Evolutionary conservation across 306 rosid genomes (phyloP).

Genomic region (Fragaria iinumae): DNA sequence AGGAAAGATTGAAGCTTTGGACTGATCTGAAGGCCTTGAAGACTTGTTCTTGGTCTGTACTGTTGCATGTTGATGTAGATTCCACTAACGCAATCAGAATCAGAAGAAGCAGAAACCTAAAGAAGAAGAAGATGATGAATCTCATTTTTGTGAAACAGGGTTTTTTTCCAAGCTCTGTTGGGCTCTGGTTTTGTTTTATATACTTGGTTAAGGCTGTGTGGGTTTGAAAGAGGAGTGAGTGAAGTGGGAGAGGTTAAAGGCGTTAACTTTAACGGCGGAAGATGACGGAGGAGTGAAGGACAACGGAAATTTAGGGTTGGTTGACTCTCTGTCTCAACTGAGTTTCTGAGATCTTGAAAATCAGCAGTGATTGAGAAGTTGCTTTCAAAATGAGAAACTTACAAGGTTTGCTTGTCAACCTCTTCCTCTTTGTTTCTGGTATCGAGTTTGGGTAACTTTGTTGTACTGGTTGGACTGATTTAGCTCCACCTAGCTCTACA

Average conservation of each 20-base stretch:
- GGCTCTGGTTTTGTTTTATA: background rate
- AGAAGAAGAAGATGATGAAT: slow-evolving; percentile 20
- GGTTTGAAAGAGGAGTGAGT: slow-evolving; percentile 27
- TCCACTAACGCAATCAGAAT: slow-evolving; percentile 31
- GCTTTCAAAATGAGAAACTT: background rate
- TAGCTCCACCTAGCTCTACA: background rate
- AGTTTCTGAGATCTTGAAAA: background rate
- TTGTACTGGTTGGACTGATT: slow-evolving; percentile 3
- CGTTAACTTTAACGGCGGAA: slow-evolving; percentile 44
- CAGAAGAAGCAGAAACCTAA: slow-evolving; percentile 43
- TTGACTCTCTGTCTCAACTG: slow-evolving; percentile 40
- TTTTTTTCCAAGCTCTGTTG: background rate
- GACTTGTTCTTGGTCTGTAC: slow-evolving; percentile 42
- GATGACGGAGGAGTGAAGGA: slow-evolving; percentile 18
- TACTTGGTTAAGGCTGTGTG: background rate
- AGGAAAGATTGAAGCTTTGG: slow-evolving; percentile 53
- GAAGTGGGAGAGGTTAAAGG: slow-evolving; percentile 26
- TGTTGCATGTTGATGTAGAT: slow-evolving; percentile 47
- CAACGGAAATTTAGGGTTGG: slow-evolving; percentile 24
- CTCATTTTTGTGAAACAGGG: slow-evolving; percentile 18
- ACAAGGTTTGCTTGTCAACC: slow-evolving; percentile 3
- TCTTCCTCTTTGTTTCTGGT: background rate
- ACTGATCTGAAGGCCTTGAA: slow-evolving; percentile 63
- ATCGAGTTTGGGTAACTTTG: background rate
- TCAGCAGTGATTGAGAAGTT: slow-evolving; percentile 42